phyloP scores from a whole-genome alignment of 1,139 yeast species.

The Pneumocystis carinii region DNA sequence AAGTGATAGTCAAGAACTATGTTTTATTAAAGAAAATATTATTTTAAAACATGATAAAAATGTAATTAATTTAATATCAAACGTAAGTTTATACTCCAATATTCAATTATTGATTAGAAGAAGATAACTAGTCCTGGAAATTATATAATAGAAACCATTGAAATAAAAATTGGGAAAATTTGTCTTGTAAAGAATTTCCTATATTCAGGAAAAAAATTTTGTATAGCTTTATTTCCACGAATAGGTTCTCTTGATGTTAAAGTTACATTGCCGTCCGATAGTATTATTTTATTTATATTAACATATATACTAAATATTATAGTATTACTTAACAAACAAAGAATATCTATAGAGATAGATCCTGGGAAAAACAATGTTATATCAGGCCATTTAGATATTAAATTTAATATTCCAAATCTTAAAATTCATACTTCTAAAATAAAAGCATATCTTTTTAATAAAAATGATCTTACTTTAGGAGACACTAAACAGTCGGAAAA shows the following conservation, averaged over 20 bases:
- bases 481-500: background rate
- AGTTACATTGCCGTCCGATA: background rate
- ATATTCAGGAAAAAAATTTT: background rate
- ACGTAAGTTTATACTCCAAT: background rate
- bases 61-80: background rate
- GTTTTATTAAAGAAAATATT: background rate
- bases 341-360: background rate
- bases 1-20: background rate
- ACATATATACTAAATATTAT: background rate
- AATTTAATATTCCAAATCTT: background rate
- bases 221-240: background rate
- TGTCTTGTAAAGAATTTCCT: background rate
- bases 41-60: background rate
- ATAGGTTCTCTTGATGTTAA: background rate
- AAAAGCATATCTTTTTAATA: background rate
- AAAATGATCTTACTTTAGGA: background rate
- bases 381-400: background rate
- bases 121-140: slow-evolving; percentile 1
- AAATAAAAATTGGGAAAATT: background rate
- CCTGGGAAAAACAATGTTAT: background rate
- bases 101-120: background rate
- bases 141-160: background rate
- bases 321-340: background rate
- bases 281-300: background rate
- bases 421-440: background rate